phyloP scores from a whole-genome alignment of 148 eudicot species.

The Hydrangea macrophylla region DNA sequence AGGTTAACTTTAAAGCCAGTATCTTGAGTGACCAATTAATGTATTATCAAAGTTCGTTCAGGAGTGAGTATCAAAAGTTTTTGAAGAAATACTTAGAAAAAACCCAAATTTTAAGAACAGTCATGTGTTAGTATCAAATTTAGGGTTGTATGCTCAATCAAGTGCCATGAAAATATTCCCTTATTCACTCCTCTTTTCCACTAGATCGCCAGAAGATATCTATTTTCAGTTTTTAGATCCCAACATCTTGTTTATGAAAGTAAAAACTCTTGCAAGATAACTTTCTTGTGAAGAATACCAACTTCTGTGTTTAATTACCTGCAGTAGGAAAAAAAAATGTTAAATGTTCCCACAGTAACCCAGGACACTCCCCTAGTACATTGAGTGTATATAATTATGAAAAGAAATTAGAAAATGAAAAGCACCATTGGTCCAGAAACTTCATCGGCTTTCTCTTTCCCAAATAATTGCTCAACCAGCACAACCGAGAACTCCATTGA shows the following conservation, averaged over 20 bases:
- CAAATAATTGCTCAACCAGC: conserved; percentile 70
- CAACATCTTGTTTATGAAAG: conserved; percentile 9
- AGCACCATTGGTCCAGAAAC: conserved; percentile 82
- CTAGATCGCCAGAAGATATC: too few relatives aligned
- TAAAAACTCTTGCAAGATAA: neutral
- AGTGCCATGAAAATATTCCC: too few relatives aligned
- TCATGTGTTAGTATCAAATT: too few relatives aligned
- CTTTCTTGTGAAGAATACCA: neutral
- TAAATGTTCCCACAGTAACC: neutral
- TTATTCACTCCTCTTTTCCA: too few relatives aligned
- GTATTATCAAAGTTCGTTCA: too few relatives aligned
- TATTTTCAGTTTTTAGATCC: too few relatives aligned
- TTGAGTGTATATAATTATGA: neutral
- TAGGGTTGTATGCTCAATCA: too few relatives aligned
- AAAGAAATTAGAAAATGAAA: neutral
- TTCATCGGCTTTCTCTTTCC: conserved; percentile 86
- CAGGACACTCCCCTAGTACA: neutral
- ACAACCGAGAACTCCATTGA: conserved; percentile 78
- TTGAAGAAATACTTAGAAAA: too few relatives aligned
- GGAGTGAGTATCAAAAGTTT: too few relatives aligned
- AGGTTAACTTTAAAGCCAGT: too few relatives aligned
- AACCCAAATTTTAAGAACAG: too few relatives aligned
- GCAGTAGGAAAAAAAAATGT: neutral
- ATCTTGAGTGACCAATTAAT: too few relatives aligned
- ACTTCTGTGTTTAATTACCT: neutral